phyloP scores from a whole-genome alignment of 345 rosid species.

The Euphorbia pulcherrima region DNA sequence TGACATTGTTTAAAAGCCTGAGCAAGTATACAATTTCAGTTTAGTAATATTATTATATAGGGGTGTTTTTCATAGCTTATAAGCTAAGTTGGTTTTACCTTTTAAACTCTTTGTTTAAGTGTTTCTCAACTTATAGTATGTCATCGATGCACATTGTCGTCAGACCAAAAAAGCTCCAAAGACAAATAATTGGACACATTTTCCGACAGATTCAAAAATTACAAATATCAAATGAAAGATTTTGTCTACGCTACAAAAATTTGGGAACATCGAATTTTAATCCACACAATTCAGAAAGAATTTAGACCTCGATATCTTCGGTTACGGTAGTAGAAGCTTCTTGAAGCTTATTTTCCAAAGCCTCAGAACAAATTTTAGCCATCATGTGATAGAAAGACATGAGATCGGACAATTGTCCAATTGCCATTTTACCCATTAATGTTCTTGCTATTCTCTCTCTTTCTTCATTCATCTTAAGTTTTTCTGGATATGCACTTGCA shows the following conservation, averaged over 20 bases:
- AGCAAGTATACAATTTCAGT: no score
- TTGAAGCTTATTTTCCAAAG: conserved; percentile 27
- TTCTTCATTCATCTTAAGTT: conserved; percentile 27
- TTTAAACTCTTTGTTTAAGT: no score
- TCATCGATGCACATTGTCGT: no score
- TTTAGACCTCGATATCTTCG: conserved; percentile 8
- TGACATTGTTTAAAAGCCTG: no score
- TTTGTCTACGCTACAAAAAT: no score
- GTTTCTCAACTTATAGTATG: no score
- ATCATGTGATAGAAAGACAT: conserved; percentile 29
- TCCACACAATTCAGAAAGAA: no score
- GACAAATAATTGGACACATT: not conserved
- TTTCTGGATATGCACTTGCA: conserved; percentile 14
- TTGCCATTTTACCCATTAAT: conserved; percentile 22
- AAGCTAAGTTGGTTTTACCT: no score
- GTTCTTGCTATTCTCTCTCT: conserved; percentile 24
- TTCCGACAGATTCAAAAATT: not conserved
- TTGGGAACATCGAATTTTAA: no score
- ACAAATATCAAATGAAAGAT: not conserved
- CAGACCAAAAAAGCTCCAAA: not conserved
- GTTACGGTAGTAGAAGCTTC: not conserved
- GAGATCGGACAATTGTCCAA: conserved; percentile 27
- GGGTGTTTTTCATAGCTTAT: no score
- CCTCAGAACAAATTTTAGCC: conserved; percentile 24
- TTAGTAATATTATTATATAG: no score